Percentiles rank a stretch among this genome's conserved stretches.
These are phyloP conservation scores for Pseudogymnoascus sp. DNA, from an alignment of 2,329 filamentous ascomycete species.

Conservation along the genomic window DNA sequence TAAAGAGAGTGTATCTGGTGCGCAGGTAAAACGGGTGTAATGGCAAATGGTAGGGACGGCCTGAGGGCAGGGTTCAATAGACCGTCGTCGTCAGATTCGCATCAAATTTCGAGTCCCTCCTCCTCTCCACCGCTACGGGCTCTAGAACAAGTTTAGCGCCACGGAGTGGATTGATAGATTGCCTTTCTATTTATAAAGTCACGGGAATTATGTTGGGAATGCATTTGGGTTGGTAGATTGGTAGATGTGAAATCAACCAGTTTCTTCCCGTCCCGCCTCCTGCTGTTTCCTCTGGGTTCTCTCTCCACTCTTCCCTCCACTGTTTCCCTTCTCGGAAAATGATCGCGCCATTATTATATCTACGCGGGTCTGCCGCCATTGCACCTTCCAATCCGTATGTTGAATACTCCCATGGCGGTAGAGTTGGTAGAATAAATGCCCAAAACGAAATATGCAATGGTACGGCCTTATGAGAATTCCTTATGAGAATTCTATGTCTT, in stretches of 20 bases:
- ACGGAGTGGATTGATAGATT: not conserved
- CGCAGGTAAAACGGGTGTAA: not conserved
- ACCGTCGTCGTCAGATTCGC: not conserved
- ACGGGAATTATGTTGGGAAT: not conserved
- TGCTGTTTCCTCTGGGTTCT: not conserved
- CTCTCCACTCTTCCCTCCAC: slow-evolving; percentile 2
- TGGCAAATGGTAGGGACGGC: not conserved
- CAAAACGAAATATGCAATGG: not conserved
- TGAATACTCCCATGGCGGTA: not conserved
- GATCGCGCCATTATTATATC: slow-evolving; percentile 2
- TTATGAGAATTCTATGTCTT: not conserved
- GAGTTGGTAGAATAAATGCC: not conserved
- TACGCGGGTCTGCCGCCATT: not conserved
- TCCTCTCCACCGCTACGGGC: not conserved
- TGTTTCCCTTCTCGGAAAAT: not conserved
- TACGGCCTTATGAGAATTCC: not conserved
- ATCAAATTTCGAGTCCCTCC: slow-evolving; percentile 8
- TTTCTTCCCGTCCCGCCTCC: not conserved
- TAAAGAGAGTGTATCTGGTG: not conserved
- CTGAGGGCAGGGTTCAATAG: slow-evolving; percentile 3
- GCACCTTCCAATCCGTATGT: not conserved
- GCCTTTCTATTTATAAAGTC: slow-evolving; percentile 4
- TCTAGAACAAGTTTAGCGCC: slow-evolving; percentile 5
- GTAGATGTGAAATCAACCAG: not conserved
- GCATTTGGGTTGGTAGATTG: not conserved